phyloP scores from a whole-genome alignment of 2,329 filamentous ascomycete species.

The Emmonsiellopsis sp. region DNA sequence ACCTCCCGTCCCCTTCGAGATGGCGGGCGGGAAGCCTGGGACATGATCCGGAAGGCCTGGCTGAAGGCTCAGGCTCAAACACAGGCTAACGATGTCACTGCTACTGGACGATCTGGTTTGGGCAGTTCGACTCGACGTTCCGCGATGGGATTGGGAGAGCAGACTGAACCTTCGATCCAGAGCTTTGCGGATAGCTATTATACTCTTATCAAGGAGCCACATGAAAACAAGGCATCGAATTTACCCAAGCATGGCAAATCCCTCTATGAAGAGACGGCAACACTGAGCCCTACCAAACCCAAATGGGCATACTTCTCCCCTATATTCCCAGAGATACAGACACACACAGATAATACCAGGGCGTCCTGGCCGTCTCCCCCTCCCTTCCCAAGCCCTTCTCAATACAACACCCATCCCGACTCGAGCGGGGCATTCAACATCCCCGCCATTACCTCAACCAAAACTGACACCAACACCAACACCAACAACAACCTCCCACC shows the following conservation, averaged over 20 bases:
- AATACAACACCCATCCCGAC: not conserved
- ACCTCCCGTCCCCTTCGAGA: constrained; percentile 37
- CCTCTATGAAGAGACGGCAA: not conserved
- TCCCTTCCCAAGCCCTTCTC: too few relatives aligned
- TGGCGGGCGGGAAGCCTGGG: constrained; percentile 41
- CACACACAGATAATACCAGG: too few relatives aligned
- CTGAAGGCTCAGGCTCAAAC: constrained; percentile 40
- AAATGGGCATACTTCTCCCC: not conserved
- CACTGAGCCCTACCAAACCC: not conserved
- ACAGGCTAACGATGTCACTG: too few relatives aligned
- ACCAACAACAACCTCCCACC: not conserved
- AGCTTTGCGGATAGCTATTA: constrained; percentile 13
- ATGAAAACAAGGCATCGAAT: constrained; percentile 6
- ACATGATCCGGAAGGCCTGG: constrained; percentile 42
- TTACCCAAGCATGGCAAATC: not conserved
- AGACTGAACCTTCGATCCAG: not conserved
- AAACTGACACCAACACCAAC: not conserved
- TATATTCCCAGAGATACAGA: not conserved
- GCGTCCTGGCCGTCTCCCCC: too few relatives aligned
- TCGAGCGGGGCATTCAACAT: not conserved
- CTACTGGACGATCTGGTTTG: too few relatives aligned
- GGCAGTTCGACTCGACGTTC: too few relatives aligned
- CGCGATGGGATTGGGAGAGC: too few relatives aligned
- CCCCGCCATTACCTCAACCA: not conserved
- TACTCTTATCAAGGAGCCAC: constrained; percentile 11